These are phyloP conservation scores for Dentipellis sp. DNA, from an alignment of 768 basidiomycete genomes.

Conservation along the genomic window DNA sequence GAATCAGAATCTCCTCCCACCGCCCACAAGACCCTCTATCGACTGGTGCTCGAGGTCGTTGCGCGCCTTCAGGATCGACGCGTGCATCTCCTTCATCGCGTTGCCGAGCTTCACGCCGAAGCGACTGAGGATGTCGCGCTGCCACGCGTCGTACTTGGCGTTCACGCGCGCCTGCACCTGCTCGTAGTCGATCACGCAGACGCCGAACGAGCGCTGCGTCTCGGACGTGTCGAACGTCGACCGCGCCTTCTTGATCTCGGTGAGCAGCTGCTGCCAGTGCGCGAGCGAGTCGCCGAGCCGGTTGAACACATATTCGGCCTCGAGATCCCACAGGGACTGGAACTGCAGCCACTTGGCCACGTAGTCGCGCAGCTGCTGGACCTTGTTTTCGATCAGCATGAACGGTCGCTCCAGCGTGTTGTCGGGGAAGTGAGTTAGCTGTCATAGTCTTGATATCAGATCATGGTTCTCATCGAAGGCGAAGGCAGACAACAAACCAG, in stretches of 20 bases:
- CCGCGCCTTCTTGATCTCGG: conserved; percentile 94
- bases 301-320: conserved; percentile 93
- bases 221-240: conserved; percentile 97
- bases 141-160: conserved; percentile 98
- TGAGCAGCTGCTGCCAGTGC: conserved; percentile 92
- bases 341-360: conserved; percentile 98
- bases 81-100: conserved; percentile 97
- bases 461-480: not conserved
- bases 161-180: conserved; percentile 97
- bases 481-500: conserved; percentile 40
- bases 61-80: conserved; percentile 83
- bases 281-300: conserved; percentile 90
- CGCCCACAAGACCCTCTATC: conserved; percentile 77
- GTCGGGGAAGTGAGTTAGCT: conserved; percentile 73
- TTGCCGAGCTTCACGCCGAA: conserved; percentile 91
- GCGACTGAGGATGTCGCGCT: conserved; percentile 84
- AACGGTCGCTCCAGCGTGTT: conserved; percentile 76
- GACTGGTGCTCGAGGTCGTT: conserved; percentile 95
- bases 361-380: conserved; percentile 81
- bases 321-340: conserved; percentile 97
- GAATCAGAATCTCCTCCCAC: conserved; percentile 39
- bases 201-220: conserved; percentile 84
- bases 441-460: conserved; percentile 7
- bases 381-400: conserved; percentile 77
- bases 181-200: conserved; percentile 94